Base-by-base conservation (phyloP, 441 rosid genomes). In the Syzygium malaccense region DNA sequence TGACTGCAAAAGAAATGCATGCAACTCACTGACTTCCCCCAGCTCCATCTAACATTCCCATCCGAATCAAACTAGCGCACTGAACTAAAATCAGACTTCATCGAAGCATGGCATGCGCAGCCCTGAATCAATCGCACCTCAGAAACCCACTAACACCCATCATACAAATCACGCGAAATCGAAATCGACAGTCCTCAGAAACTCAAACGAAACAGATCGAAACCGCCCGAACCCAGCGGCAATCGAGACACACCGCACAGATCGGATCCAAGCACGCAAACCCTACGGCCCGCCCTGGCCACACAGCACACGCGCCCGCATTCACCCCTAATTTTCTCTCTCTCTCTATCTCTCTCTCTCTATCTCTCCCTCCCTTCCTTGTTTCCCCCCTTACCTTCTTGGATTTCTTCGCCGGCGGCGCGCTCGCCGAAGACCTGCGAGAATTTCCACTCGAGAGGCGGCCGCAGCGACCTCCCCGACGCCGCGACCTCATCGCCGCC, bases 401-500 rank as follows among this genome's bases (percentile, higher is more conserved):
- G 90, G 86, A 89, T 89, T 83, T 89, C 90, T 80, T 89, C 90
- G 48, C 90, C 90, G 41, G 90, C 90, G 25, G 90, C 33, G 86
- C 90, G 90, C 62, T 89, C 90, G 45, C 90, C 90, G 86, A 89
- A 89, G 53, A 89, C 90, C 86, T 89, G 90, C 25, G 90, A 86
- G 88, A 89, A 89, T 71, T 89, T 89, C 90, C 90, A 89, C 86
- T 89, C 89, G 64, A 88, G 88, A 75, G 96, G 93, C 90, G 92
- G 99, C 91, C 86, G 93, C 93, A 7, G 48, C 48, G 48, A 45
- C 48, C 48, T 45, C 48, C 8, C 8, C 45, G 45, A 7, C 45
- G 45, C 91, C 86, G 93, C 93, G 66, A 91, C 92, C 89, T 90
- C 97, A 91, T 94, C 96, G 90, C 94, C 98, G 88, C 96, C 96